Evolutionary conservation across 75 land plant genomes (phyloP).

Genomic region (Adiantum capillusveneris): DNA sequence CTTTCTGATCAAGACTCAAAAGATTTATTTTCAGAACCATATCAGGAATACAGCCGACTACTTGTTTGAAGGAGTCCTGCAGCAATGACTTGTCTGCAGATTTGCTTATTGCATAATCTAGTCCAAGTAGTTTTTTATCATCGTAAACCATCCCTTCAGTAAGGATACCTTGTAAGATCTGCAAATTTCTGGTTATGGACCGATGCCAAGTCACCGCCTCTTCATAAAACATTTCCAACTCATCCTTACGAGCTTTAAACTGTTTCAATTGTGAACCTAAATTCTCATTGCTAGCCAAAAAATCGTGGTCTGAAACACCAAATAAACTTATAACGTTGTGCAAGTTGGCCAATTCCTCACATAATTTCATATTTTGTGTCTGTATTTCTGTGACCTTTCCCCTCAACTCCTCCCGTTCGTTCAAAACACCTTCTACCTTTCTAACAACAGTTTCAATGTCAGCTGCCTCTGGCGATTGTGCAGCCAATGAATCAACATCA

Average conservation of each 20-base stretch:
- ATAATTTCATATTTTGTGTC: neutral
- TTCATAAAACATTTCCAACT: constrained; percentile 1
- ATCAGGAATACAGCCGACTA: neutral
- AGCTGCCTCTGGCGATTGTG: too few species aligned
- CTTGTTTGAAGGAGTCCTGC: neutral
- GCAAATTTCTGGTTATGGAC: neutral
- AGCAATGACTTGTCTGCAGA: neutral
- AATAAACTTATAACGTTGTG: neutral
- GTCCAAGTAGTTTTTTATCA: neutral
- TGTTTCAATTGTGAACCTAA: neutral
- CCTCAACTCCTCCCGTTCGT: neutral
- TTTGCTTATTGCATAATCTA: neutral
- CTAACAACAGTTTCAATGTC: neutral
- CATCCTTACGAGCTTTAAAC: neutral
- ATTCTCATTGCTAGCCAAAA: neutral
- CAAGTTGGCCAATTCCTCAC: neutral
- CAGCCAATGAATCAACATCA: too few species aligned
- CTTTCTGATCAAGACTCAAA: neutral
- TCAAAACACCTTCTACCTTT: neutral
- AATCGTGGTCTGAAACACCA: neutral
- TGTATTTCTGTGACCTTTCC: neutral
- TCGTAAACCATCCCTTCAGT: neutral
- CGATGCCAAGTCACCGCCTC: neutral
- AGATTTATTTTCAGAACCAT: neutral
- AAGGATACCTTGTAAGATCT: neutral